Conservation (phyloP, 2,329 filamentous ascomycete species). For the Fusarium sulawesiense region DNA sequence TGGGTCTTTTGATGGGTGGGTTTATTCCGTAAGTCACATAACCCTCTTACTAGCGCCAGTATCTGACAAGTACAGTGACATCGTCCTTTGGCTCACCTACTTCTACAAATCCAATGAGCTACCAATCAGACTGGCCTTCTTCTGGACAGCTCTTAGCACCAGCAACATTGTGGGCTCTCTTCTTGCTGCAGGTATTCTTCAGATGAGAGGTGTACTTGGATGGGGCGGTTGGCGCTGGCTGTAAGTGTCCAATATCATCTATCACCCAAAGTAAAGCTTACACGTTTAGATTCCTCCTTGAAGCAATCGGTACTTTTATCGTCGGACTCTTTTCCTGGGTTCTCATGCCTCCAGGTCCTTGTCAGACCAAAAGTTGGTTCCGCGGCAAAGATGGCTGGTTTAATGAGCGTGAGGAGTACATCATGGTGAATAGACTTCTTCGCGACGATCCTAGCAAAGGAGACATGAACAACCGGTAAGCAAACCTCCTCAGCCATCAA, state of each 20-base stretch:
- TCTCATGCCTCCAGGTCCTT: slow-evolving; percentile 59
- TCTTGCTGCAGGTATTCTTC: slow-evolving; percentile 58
- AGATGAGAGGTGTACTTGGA: slow-evolving; percentile 52
- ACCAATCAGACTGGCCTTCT: slow-evolving; percentile 72
- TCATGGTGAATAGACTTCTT: slow-evolving; percentile 69
- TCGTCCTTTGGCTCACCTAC: slow-evolving; percentile 76
- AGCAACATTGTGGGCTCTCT: slow-evolving; percentile 64
- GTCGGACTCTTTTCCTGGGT: slow-evolving; percentile 58
- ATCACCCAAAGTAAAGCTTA: not conserved
- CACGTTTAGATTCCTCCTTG: slow-evolving; percentile 59
- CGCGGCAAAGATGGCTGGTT: slow-evolving; percentile 71
- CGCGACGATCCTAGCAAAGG: slow-evolving; percentile 71
- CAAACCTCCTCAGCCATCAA: rapidly evolving
- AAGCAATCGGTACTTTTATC: slow-evolving; percentile 57
- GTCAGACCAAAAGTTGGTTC: slow-evolving; percentile 66
- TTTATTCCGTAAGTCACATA: slow-evolving; percentile 57
- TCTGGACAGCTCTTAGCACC: slow-evolving; percentile 75
- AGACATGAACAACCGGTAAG: slow-evolving; percentile 68
- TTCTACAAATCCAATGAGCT: slow-evolving; percentile 80
- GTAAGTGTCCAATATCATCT: slow-evolving; percentile 28
- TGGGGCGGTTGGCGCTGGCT: slow-evolving; percentile 56
- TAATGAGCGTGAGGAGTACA: slow-evolving; percentile 68
- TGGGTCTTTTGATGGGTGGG: slow-evolving; percentile 62
- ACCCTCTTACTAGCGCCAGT: not conserved
- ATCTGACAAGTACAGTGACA: slow-evolving; percentile 47